Base-by-base conservation (phyloP, 495 filamentous ascomycete species). In the Penicillium argentinense region DNA sequence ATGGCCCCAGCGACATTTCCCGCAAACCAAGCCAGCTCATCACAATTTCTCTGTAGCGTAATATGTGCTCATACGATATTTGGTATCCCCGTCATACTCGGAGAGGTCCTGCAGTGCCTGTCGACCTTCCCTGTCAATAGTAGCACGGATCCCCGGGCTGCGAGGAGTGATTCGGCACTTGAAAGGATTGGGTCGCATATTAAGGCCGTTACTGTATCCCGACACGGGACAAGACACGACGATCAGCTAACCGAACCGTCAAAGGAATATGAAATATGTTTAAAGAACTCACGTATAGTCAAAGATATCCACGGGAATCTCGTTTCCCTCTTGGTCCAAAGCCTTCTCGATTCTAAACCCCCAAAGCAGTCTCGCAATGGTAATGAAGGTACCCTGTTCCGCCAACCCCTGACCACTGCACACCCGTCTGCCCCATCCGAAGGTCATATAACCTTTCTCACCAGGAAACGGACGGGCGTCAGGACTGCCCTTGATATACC, bases 381-480 rank as follows among this genome's bases (percentile, higher is more conserved):
- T 58, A 63, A 61, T 54, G 37, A 54, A 60, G 0, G 57, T 71
- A 2, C 70, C 70, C 33, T 71, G 71, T 39, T 74, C 69, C 2
- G 70, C 71, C 1, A 74, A 53, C 4, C 63, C 68, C 39, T 72
- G 67, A 1, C 71, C 71, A 37, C 68, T 66, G 26, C 53, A 57
- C 2, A 60, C 57, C 14, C 53, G 41, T 6, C 57, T 43, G 9
- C 57, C 57, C 57, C 79, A 83, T 34, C 80, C 80, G 39, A 83
- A 83, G 4, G 78, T 83, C 79, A 83, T 83, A 54, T 83, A 83
- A 0, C 80, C 79, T 38, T 66, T 75, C 39, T 84, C 80, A 5
- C 74, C 71, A 1, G 78, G 79, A 47, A 84, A 84, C 0, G 76
- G 76, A 13, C 79, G 67, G 4, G 58, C 54, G 33, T 74, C 49